Evolutionary conservation across 441 rosid species (phyloP).

Genomic region (Francoa sonchifolia): DNA sequence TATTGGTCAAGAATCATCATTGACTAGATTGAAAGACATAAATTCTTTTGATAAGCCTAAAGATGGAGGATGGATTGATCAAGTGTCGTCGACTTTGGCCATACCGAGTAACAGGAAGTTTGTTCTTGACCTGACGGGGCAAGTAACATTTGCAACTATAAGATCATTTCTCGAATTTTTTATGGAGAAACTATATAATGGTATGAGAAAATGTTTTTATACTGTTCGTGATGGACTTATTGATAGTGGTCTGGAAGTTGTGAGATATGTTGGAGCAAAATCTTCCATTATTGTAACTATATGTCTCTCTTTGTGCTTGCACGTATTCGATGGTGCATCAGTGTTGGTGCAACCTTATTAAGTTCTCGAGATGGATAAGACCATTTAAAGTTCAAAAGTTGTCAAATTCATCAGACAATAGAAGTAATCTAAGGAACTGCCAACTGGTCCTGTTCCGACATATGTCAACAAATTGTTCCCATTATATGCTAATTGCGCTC

Average conservation of each 20-base stretch:
- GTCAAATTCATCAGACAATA: too few relatives aligned
- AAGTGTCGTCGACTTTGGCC: conserved; percentile 44
- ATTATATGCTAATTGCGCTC: too few relatives aligned
- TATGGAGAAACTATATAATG: conserved; percentile 33
- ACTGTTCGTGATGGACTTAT: conserved; percentile 22
- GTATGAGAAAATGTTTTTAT: conserved; percentile 24
- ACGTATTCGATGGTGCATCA: conserved; percentile 50
- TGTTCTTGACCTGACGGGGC: conserved; percentile 58
- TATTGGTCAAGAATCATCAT: conserved; percentile 10
- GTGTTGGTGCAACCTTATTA: conserved; percentile 31
- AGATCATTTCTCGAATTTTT: conserved; percentile 46
- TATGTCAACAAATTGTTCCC: too few relatives aligned
- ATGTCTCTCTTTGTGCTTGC: conserved; percentile 53
- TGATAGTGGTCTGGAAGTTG: conserved; percentile 32
- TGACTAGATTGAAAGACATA: conserved; percentile 11
- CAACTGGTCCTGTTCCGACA: too few relatives aligned
- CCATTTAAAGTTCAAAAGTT: too few relatives aligned
- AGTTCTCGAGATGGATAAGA: too few relatives aligned
- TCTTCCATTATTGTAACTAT: conserved; percentile 35
- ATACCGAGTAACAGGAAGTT: conserved; percentile 53
- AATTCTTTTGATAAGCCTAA: conserved; percentile 10
- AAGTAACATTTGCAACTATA: conserved; percentile 53
- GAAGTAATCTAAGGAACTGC: too few relatives aligned
- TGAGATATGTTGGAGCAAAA: conserved; percentile 36
- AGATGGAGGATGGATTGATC: conserved; percentile 30